Base-by-base conservation (phyloP, 768 basidiomycete species). In the Hygrocybe punicea region DNA sequence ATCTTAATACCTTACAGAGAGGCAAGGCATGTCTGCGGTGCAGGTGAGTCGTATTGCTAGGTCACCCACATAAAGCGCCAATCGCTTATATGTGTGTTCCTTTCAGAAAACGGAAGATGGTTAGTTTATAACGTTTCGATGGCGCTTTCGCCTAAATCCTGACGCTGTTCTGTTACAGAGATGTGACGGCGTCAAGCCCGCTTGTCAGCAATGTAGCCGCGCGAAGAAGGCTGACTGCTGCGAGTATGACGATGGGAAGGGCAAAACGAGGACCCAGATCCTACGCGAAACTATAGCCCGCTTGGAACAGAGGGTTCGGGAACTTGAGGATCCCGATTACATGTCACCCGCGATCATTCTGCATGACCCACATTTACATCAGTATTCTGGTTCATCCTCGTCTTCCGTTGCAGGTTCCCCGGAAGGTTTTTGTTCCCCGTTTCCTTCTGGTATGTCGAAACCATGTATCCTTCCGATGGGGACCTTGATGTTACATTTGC, bases 241-340 rank as follows among this genome's bases (percentile, higher is more conserved):
- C 70, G 86, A 88, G 64, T 91, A 91, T 67, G 89, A 91, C 62
- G 89, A 91, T 70, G 89, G 89, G 23, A 89, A 86, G 74, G 86
- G 87, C 49, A 91, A 90, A 75, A 90, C 87, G 45, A 79, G 88
- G 59, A 91, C 89, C 0, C 89, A 91, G 64, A 69, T 90, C 50
- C 79, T 91, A 56, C 84, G 87, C 56, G 89, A 91, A 67, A 87
- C 85, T 65, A 87, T 91, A 60, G 76, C 78, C 44, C 83, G 83
- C 37, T 83, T 91, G 55, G 88, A 91, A 68, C 76, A 83, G 45
- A 76, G 88, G 56, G 81, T 91, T 59, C 78, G 80, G 50, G 87
- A 91, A 62, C 83, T 91, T 58, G 88, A 90, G 69, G 85, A 84
- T 73, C 84, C 87, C 0, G 87, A 88, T 58, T 83, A 85, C 64